Evolutionary conservation across 108 stramenopile species (phyloP).

Genomic region (Nitzschia sp.): DNA sequence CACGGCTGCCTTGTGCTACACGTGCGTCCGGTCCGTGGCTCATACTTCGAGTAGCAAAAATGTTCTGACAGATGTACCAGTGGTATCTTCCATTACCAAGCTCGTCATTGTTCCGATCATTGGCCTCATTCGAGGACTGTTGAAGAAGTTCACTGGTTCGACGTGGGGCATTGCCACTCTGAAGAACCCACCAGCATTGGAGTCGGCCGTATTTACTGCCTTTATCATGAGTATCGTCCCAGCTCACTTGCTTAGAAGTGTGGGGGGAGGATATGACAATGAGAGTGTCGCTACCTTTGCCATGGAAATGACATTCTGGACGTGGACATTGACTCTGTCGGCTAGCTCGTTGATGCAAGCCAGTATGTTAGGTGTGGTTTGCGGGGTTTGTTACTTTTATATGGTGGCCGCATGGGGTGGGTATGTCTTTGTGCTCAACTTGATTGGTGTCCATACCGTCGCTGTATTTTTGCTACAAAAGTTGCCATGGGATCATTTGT

Average conservation of each 20-base stretch:
- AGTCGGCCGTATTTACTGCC: conserved; percentile 62
- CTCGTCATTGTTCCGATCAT: conserved; percentile 28
- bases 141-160: conserved; percentile 37
- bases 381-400: conserved; percentile 83
- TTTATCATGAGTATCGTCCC: conserved; percentile 86
- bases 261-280: conserved; percentile 98
- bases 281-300: conserved; percentile 96
- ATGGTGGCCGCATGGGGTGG: conserved; percentile 99
- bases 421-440: conserved; percentile 98
- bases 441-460: conserved; percentile 90
- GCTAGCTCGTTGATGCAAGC: conserved; percentile 17
- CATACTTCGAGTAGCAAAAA: conserved; percentile 24
- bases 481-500: conserved; percentile 40
- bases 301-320: conserved; percentile 87
- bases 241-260: conserved; percentile 79
- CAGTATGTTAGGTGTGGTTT: conserved; percentile 39
- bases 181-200: conserved; percentile 44
- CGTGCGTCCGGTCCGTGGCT: conserved; percentile 28
- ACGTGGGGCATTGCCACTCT: conserved; percentile 39
- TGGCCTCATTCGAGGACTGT: conserved; percentile 41
- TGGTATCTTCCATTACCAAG: conserved; percentile 40
- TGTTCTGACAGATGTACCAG: conserved; percentile 61
- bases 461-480: conserved; percentile 77
- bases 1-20: conserved; percentile 68
- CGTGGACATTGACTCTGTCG: conserved; percentile 75